Percentiles rank a stretch among this genome's conserved stretches.
These are phyloP conservation scores for Leptodermis oblonga DNA, from an alignment of 257 asterid species.

Conservation along the genomic window DNA sequence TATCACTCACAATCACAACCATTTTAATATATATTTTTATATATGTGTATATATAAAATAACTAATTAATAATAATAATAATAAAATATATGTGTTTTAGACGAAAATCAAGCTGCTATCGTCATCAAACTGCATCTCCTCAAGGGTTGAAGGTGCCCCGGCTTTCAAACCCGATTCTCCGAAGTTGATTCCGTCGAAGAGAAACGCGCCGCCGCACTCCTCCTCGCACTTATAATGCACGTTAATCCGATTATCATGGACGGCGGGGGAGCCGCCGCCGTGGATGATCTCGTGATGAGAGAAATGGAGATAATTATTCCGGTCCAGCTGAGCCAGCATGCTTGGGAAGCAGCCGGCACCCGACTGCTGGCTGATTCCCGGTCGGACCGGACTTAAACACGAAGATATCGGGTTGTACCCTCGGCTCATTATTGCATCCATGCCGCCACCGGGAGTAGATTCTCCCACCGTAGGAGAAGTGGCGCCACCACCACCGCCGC, in stretches of 20 bases:
- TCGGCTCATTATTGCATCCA: background rate
- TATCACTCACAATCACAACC: constrained; percentile 3
- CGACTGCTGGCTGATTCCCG: constrained; percentile 29
- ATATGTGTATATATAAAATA: background rate
- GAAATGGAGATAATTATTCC: constrained; percentile 21
- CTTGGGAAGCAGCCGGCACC: constrained; percentile 25
- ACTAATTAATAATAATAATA: background rate
- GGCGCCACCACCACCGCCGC: no score
- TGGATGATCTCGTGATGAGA: background rate
- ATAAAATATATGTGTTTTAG: constrained; percentile 15
- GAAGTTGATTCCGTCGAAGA: constrained; percentile 27
- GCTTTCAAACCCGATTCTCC: constrained; percentile 21
- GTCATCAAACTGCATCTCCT: constrained; percentile 33
- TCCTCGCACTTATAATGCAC: constrained; percentile 26
- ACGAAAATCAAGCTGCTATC: constrained; percentile 38
- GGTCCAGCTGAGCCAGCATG: constrained; percentile 16
- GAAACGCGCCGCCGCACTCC: constrained; percentile 29
- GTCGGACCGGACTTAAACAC: constrained; percentile 18
- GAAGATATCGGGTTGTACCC: constrained; percentile 29
- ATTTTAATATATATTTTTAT: background rate
- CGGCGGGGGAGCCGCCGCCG: constrained; percentile 4
- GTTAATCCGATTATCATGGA: background rate
- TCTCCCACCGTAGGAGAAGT: constrained; percentile 23
- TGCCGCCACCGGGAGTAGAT: constrained; percentile 20
- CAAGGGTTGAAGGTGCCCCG: constrained; percentile 20